Percentiles rank a stretch among this genome's conserved stretches.
phyloP scores from a whole-genome alignment of 2,329 filamentous ascomycete species.

The Ascochyta koolunga region DNA sequence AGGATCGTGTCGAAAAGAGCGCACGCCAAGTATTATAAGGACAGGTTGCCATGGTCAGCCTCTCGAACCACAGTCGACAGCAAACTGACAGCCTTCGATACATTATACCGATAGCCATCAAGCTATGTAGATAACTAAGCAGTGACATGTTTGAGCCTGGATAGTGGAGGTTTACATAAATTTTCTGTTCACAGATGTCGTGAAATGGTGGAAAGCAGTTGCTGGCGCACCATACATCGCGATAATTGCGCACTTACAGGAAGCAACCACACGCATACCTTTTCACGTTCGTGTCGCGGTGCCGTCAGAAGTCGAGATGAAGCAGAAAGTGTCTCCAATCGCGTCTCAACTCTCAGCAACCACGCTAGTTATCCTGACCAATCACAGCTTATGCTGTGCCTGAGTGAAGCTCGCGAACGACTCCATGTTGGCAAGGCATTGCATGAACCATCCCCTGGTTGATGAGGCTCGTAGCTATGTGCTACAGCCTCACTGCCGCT shows the following conservation, averaged over 20 bases:
- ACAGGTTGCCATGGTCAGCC: background rate
- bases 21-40: no score
- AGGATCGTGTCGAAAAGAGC: background rate
- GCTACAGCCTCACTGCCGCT: constrained; percentile 1
- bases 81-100: background rate
- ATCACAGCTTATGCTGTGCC: background rate
- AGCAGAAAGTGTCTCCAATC: constrained; percentile 11
- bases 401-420: constrained; percentile 2
- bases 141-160: background rate
- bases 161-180: background rate
- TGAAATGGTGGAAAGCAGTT: background rate
- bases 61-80: background rate
- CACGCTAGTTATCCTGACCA: background rate
- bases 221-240: background rate
- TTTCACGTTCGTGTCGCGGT: constrained; percentile 3
- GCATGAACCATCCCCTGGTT: constrained; percentile 10
- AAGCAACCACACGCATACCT: background rate
- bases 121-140: background rate
- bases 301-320: constrained; percentile 16
- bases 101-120: background rate
- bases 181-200: background rate
- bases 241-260: background rate
- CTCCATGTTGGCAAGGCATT: background rate
- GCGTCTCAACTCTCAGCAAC: background rate
- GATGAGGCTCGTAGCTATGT: constrained; percentile 1